A percentile compares a stretch with the other conserved stretches of the same genome.
Conservation (phyloP, 2,329 filamentous ascomycete genomes). For the Coniochaeta sp. region DNA sequence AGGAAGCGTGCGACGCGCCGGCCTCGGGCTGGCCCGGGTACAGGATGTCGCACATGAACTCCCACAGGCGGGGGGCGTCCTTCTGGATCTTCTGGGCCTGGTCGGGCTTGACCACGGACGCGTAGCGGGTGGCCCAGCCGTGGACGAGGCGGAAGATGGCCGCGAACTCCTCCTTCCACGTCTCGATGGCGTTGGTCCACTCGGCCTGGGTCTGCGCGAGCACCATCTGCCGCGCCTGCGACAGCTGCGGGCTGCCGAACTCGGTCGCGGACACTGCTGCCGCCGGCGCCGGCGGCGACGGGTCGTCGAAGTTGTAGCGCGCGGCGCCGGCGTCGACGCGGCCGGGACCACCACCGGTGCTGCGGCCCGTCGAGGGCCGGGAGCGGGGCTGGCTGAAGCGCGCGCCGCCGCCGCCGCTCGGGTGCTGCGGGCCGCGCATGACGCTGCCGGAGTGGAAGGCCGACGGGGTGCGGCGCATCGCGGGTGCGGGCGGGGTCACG, state of each 20-base stretch:
- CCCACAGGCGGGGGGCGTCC: conserved; percentile 21
- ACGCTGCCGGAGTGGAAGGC: neutral
- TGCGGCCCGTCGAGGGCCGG: neutral
- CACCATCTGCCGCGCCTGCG: neutral
- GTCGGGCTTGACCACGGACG: conserved; percentile 10
- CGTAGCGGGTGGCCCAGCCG: conserved; percentile 19
- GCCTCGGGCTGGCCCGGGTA: conserved; percentile 18
- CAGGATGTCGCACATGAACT: conserved; percentile 25
- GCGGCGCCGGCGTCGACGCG: neutral
- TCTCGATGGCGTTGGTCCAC: neutral
- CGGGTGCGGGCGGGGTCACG: neutral
- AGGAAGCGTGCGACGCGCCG: conserved; percentile 19
- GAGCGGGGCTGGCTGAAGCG: neutral
- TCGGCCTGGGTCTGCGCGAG: neutral
- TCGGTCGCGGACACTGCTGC: too few relatives aligned
- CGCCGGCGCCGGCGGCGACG: neutral
- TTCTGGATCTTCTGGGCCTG: conserved; percentile 11
- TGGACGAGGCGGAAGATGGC: conserved; percentile 8
- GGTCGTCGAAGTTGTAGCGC: neutral
- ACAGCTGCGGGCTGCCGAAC: neutral
- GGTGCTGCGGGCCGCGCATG: neutral
- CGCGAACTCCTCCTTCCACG: neutral
- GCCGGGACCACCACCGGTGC: neutral
- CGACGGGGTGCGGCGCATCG: neutral
- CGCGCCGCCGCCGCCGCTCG: neutral